Evolutionary conservation across 106 monocot species (phyloP), one percentile per base, ranked within the genome.

Genomic region (Alisma plantagoaquatica): DNA sequence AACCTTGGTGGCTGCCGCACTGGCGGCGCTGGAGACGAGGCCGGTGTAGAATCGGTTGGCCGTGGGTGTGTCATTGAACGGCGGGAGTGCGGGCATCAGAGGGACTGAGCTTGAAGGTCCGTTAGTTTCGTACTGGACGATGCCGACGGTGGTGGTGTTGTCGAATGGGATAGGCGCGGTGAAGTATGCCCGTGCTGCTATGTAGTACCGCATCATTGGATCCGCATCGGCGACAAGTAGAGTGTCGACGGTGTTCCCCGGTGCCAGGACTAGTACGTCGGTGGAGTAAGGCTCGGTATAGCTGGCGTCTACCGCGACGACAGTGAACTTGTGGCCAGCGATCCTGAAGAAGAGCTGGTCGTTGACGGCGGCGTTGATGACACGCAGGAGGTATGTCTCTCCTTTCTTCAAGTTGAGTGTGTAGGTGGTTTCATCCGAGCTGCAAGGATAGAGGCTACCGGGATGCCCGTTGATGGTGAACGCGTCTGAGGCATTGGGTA

Each of bases 331-430:
- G 70, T 92, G 91, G 27, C 78, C 67, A 15, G 91, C 85, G 1
- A 92, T 43, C 65, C 70, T 81, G 76, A 76, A 92, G 85, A 92
- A 92, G 65, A 75, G 63, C 56, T 81, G 71, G 56, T 47, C 68
- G 53, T 85, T 69, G 64, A 92, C 67, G 4, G 91, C 91, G 31
- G 91, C 81, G 61, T 82, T 92, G 66, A 92, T 76, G 71, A 92
- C 70, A 1, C 91, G 81, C 19, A 92, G 73, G 56, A 85, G 8
- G 73, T 92, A 92, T 7, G 75, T 85, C 48, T 81, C 45, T 0
- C 78, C 77, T 1, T 33, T 41, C 3, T 23, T 59, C 3, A 92
- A 81, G 11, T 63, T 33, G 16, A 92, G n/a, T n/a, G n/a, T n/a
- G n/a, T n/a, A n/a, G n/a, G n/a, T n/a, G n/a, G n/a, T n/a, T n/a